Evolutionary conservation across 108 stramenopile species (phyloP).

Genomic region (Conticribra guillardii): DNA sequence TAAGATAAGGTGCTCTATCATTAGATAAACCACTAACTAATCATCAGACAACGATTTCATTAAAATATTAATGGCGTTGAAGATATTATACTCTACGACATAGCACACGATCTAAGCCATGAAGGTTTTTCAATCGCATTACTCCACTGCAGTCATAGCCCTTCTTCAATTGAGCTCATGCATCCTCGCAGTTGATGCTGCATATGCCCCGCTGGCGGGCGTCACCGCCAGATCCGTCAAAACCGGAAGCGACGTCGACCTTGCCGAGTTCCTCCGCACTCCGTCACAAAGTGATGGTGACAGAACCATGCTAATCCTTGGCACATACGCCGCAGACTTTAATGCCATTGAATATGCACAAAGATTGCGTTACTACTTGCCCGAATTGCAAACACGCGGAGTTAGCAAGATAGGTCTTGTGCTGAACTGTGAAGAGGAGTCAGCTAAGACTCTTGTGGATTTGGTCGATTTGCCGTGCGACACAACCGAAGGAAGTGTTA

Average conservation of each 20-base stretch:
- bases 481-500: conserved; percentile 44
- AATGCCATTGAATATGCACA: conserved; percentile 93
- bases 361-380: conserved; percentile 80
- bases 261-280: conserved; percentile 25
- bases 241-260: conserved; percentile 28
- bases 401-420: conserved; percentile 74
- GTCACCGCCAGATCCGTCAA: conserved; percentile 46
- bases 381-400: conserved; percentile 62
- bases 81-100: too few species aligned
- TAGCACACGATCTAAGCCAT: too few species aligned
- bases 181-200: background rate
- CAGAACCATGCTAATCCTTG: conserved; percentile 58
- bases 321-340: conserved; percentile 89
- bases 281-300: conserved; percentile 1
- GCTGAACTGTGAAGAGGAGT: conserved; percentile 72
- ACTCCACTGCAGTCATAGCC: background rate
- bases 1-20: too few species aligned
- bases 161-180: too few species aligned
- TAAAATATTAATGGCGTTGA: too few species aligned
- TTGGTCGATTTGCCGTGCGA: conserved; percentile 64
- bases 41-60: too few species aligned
- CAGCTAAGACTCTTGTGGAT: conserved; percentile 61
- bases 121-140: too few species aligned
- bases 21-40: too few species aligned
- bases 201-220: conserved; percentile 34